Percentiles rank a stretch among this genome's conserved stretches.
These are phyloP conservation scores for Lachancea kluyveri DNA, from an alignment of 805 yeast species.

Conservation along the genomic window DNA sequence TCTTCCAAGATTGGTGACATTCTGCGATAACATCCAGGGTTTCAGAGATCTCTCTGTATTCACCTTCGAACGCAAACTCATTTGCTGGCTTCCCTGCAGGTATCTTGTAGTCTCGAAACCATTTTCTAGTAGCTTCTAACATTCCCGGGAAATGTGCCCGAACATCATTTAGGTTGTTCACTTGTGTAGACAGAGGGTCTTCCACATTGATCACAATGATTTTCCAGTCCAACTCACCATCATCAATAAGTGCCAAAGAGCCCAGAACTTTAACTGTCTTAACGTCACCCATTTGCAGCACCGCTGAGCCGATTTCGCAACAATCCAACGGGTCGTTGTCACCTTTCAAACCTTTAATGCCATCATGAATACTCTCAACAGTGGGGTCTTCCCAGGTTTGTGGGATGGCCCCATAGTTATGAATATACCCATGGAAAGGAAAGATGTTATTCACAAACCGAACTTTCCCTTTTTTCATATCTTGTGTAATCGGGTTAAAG, in stretches of 20 bases:
- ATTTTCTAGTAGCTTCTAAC: slow-evolving; percentile 57
- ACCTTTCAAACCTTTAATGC: slow-evolving; percentile 52
- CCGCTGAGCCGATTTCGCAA: slow-evolving; percentile 73
- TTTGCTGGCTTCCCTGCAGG: slow-evolving; percentile 79
- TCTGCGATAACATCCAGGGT: slow-evolving; percentile 58
- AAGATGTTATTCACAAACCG: slow-evolving; percentile 74
- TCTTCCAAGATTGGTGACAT: slow-evolving; percentile 65
- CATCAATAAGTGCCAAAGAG: slow-evolving; percentile 74
- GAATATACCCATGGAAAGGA: slow-evolving; percentile 81
- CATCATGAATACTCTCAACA: slow-evolving; percentile 34
- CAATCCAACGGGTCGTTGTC: slow-evolving; percentile 96
- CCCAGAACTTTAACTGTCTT: slow-evolving; percentile 67
- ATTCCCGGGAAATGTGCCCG: slow-evolving; percentile 64
- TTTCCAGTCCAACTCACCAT: slow-evolving; percentile 97
- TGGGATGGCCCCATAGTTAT: slow-evolving; percentile 83
- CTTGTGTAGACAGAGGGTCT: slow-evolving; percentile 57
- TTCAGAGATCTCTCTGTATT: slow-evolving; percentile 49
- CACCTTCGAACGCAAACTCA: slow-evolving; percentile 68
- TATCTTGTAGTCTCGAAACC: slow-evolving; percentile 81
- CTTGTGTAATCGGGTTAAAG: slow-evolving; percentile 79
- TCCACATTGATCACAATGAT: slow-evolving; percentile 61
- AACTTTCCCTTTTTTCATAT: slow-evolving; percentile 64
- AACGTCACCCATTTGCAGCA: slow-evolving; percentile 57
- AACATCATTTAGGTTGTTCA: slow-evolving; percentile 64
- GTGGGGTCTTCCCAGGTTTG: slow-evolving; percentile 98